Percentiles rank a stretch among this genome's conserved stretches.
These are phyloP conservation scores for Rugonectria rugulosa DNA, from an alignment of 2,329 filamentous ascomycete genomes.

Conservation along the genomic window DNA sequence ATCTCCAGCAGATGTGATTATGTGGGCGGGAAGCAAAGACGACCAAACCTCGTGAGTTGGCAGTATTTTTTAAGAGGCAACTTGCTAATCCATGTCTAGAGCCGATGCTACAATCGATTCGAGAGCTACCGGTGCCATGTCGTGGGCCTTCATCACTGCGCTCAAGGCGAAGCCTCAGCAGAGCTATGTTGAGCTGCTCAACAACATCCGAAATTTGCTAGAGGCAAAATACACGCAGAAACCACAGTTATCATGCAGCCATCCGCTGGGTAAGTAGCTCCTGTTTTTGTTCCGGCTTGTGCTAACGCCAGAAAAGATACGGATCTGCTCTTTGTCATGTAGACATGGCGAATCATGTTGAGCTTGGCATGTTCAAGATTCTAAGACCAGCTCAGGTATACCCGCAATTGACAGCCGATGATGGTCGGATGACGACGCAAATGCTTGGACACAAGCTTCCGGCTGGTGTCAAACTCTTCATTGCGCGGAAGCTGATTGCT, in stretches of 20 bases:
- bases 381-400: too few species aligned
- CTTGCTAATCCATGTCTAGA: slow-evolving; percentile 54
- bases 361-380: too few species aligned
- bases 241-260: slow-evolving; percentile 94
- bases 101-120: slow-evolving; percentile 88
- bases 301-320: slow-evolving; percentile 56
- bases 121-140: slow-evolving; percentile 97
- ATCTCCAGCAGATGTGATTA: slow-evolving; percentile 92
- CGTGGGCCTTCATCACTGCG: slow-evolving; percentile 94
- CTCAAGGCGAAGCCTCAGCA: slow-evolving; percentile 94
- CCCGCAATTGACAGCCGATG: too few species aligned
- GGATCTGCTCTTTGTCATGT: slow-evolving; percentile 74
- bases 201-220: slow-evolving; percentile 92
- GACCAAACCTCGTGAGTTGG: slow-evolving; percentile 78
- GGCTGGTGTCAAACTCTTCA: too few species aligned
- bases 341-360: too few species aligned
- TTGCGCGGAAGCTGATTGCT: too few species aligned
- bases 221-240: slow-evolving; percentile 90
- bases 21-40: slow-evolving; percentile 98
- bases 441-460: too few species aligned
- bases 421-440: too few species aligned
- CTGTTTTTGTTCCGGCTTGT: not conserved
- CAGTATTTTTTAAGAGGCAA: not conserved
- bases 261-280: slow-evolving; percentile 81
- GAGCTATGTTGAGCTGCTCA: slow-evolving; percentile 93